Conservation (phyloP, 108 stramenopile genomes). For the Conticribra guillardii region DNA sequence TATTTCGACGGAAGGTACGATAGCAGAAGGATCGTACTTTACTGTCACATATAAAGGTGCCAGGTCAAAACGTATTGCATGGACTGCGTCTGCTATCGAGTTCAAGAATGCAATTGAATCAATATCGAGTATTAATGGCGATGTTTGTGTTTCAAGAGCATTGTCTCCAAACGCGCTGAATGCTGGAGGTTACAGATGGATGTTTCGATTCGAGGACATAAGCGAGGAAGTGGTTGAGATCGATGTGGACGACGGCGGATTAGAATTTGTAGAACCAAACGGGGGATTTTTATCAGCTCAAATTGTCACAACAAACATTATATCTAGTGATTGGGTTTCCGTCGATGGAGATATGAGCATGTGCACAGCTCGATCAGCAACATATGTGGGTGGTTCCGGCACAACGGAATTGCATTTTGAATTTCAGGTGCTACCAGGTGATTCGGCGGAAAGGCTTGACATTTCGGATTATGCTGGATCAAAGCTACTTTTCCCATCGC, state of each 20-base stretch:
- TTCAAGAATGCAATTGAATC: constrained; percentile 37
- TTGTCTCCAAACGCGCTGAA: constrained; percentile 6
- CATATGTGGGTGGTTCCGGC: constrained; percentile 40
- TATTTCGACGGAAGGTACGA: constrained; percentile 16
- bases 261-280: constrained; percentile 9
- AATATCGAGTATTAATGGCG: background rate
- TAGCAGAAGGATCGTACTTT: constrained; percentile 31
- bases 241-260: constrained; percentile 9
- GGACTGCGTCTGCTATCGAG: constrained; percentile 23
- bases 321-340: constrained; percentile 4
- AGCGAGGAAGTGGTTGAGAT: constrained; percentile 23
- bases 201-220: constrained; percentile 34
- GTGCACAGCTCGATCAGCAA: constrained; percentile 39
- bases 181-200: constrained; percentile 39
- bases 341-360: constrained; percentile 23
- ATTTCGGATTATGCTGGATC: constrained; percentile 11
- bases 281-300: constrained; percentile 1
- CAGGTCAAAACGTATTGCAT: constrained; percentile 30
- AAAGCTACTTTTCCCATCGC: constrained; percentile 9
- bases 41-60: constrained; percentile 22
- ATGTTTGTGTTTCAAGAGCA: constrained; percentile 31
- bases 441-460: constrained; percentile 27
- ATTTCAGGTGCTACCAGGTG: constrained; percentile 46
- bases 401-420: constrained; percentile 42
- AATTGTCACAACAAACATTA: constrained; percentile 1